phyloP scores from a whole-genome alignment of 306 rosid species.

The Glycine latifolia region DNA sequence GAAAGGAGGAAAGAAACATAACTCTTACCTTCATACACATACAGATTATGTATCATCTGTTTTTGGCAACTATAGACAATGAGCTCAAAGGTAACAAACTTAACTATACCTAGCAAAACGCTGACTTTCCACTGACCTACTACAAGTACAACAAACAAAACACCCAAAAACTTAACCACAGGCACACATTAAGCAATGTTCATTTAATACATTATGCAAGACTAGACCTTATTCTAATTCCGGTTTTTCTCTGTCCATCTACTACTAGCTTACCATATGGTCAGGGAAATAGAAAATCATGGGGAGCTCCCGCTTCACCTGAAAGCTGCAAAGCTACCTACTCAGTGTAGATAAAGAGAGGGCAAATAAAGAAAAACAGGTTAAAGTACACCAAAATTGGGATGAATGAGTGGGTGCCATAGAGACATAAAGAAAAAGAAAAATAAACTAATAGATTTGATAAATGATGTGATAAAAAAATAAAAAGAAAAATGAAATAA shows the following conservation, averaged over 20 bases:
- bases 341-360: background rate
- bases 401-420: too few species aligned
- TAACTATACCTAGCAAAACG: slow-evolving; percentile 33
- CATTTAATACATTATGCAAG: slow-evolving; percentile 36
- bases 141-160: slow-evolving; percentile 1
- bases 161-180: slow-evolving; percentile 11
- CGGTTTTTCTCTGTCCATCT: slow-evolving; percentile 21
- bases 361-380: background rate
- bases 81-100: slow-evolving; percentile 27
- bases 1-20: slow-evolving; percentile 16
- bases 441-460: too few species aligned
- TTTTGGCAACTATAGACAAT: background rate
- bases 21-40: slow-evolving; percentile 28
- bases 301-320: slow-evolving; percentile 20
- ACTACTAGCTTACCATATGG: slow-evolving; percentile 3
- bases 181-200: slow-evolving; percentile 42
- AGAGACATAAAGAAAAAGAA: too few species aligned
- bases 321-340: slow-evolving; percentile 40
- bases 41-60: background rate
- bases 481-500: too few species aligned
- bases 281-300: slow-evolving; percentile 35
- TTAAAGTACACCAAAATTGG: too few species aligned
- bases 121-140: slow-evolving; percentile 41
- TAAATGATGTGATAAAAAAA: too few species aligned
- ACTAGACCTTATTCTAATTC: slow-evolving; percentile 39